A percentile compares a stretch with the other conserved stretches of the same genome.
Conservation (phyloP, 768 basidiomycete species). For the Calocera viscosa region DNA sequence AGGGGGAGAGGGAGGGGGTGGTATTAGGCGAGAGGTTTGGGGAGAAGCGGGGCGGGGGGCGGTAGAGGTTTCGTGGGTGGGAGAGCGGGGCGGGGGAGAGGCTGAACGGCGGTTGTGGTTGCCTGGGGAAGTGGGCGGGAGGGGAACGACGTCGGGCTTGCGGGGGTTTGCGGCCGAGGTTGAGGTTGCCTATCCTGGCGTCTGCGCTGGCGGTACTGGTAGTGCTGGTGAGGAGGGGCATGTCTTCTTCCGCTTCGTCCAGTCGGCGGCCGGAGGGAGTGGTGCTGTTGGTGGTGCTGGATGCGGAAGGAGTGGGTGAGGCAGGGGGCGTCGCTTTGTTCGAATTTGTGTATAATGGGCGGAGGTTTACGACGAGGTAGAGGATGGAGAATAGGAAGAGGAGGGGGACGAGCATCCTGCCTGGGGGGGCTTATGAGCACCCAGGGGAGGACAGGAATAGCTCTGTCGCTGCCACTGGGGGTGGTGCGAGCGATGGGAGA, state of each 20-base stretch:
- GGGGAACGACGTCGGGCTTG: not conserved
- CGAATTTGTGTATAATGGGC: not conserved
- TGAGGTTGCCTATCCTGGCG: constrained; percentile 5
- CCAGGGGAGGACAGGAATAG: not conserved
- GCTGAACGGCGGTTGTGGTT: not conserved
- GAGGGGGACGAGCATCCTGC: constrained; percentile 4
- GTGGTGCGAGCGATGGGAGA: no score
- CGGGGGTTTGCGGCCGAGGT: not conserved
- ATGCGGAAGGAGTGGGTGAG: not conserved
- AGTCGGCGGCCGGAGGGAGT: not conserved
- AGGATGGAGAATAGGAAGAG: constrained; percentile 6
- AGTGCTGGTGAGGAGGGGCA: not conserved
- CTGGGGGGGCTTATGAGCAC: not conserved
- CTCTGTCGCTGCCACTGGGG: no score
- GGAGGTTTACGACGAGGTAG: constrained; percentile 7
- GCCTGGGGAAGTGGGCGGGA: not conserved
- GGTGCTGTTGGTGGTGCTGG: not conserved
- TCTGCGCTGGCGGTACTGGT: not conserved
- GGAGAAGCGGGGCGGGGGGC: not conserved
- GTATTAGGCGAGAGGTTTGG: not conserved
- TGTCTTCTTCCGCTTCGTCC: not conserved
- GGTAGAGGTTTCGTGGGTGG: not conserved
- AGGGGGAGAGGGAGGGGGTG: not conserved
- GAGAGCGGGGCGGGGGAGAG: not conserved
- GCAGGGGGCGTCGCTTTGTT: not conserved